Conservation (phyloP, 2,329 filamentous ascomycete species). For the Hymenoscyphus occultus region DNA sequence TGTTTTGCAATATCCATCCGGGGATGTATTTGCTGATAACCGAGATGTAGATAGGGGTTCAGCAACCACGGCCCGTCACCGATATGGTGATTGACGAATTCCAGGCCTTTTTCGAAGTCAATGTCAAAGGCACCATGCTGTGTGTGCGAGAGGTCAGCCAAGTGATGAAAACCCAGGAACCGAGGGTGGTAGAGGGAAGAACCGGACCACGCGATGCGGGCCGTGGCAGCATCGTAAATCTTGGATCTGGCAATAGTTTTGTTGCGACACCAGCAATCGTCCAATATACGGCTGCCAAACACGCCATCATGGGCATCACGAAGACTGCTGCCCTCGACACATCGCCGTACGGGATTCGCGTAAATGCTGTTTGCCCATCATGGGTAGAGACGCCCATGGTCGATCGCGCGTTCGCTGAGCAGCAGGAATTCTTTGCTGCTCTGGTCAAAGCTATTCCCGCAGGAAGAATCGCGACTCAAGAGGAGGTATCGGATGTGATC, state of each 20-base stretch:
- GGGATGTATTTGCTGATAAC: background rate
- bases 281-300: conserved; percentile 8
- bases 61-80: background rate
- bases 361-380: conserved; percentile 6
- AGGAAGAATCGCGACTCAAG: conserved; percentile 4
- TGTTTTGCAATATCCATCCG: background rate
- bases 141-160: background rate
- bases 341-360: background rate
- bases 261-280: conserved; percentile 5
- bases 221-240: conserved; percentile 7
- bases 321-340: conserved; percentile 11
- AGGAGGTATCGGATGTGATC: conserved; percentile 2
- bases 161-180: conserved; percentile 8
- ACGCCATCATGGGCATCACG: conserved; percentile 10
- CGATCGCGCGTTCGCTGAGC: background rate
- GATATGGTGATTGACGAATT: conserved; percentile 2
- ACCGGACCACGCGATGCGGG: conserved; percentile 8
- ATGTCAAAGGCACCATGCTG: conserved; percentile 9
- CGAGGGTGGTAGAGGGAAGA: conserved; percentile 4
- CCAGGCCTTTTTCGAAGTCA: conserved; percentile 5
- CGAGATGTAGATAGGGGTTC: conserved; percentile 1
- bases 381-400: conserved; percentile 7
- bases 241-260: conserved; percentile 4
- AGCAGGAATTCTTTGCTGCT: conserved; percentile 1
- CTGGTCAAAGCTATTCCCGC: background rate